Percentiles rank a stretch among this genome's conserved stretches.
phyloP scores from a whole-genome alignment of 2,329 filamentous ascomycete genomes.

The Ilyonectria mors-panacis region DNA sequence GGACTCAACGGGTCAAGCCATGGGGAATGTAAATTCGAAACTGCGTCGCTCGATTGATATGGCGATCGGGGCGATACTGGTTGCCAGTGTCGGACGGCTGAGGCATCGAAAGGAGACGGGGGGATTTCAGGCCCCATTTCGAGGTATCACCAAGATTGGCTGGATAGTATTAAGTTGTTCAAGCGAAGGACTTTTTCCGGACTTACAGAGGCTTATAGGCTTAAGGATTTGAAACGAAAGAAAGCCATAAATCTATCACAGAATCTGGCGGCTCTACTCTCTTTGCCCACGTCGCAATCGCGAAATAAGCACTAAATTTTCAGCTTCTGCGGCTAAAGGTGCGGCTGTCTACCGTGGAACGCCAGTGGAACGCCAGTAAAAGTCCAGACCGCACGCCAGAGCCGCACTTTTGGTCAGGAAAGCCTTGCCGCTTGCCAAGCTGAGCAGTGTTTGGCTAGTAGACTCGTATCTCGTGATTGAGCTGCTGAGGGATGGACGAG shows the following conservation, averaged over 20 bases:
- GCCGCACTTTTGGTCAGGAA: neutral
- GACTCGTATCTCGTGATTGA: neutral
- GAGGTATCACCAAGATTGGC: neutral
- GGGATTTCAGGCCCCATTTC: neutral
- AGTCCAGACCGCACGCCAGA: neutral
- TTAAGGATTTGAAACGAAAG: neutral
- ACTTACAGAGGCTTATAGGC: neutral
- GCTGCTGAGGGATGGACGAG: neutral
- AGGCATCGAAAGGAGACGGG: neutral
- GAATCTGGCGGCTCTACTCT: neutral
- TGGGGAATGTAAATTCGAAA: slow-evolving; percentile 16
- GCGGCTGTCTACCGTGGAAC: neutral
- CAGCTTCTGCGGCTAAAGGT: neutral
- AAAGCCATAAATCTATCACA: neutral
- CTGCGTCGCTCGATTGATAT: slow-evolving; percentile 3
- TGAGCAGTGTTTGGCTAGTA: neutral
- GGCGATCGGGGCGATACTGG: neutral
- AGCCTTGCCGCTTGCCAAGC: neutral
- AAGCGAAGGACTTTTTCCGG: neutral
- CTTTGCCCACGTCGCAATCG: neutral
- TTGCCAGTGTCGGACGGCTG: neutral
- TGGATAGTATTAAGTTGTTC: neutral
- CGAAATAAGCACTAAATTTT: neutral
- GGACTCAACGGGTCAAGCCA: neutral
- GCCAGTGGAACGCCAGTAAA: neutral